Evolutionary conservation across 495 filamentous ascomycete genomes (phyloP).

Genomic region (Aspergillus sclerotioniger): DNA sequence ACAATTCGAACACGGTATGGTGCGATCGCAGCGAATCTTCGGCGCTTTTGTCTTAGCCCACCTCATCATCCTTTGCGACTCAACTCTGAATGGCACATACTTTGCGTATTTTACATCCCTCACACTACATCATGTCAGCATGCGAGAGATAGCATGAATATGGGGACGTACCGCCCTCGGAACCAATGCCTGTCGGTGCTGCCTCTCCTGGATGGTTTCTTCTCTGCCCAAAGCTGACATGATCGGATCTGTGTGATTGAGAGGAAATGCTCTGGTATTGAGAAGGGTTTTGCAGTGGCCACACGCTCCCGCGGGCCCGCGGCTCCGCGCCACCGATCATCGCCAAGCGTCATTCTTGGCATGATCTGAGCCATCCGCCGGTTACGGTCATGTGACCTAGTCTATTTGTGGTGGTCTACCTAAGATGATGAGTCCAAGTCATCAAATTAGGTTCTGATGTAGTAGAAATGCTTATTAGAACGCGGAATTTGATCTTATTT

Average conservation of each 20-base stretch:
- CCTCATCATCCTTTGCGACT: not conserved
- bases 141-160: not conserved
- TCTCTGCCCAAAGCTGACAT: not conserved
- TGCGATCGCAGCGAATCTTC: slow-evolving; percentile 13
- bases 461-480: too few relatives aligned
- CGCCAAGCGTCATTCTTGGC: too few relatives aligned
- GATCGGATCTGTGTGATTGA: not conserved
- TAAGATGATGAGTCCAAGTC: too few relatives aligned
- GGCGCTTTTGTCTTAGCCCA: not conserved
- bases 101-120: slow-evolving; percentile 13
- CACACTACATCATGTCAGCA: slow-evolving; percentile 3
- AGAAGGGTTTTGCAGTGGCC: too few relatives aligned
- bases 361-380: too few relatives aligned
- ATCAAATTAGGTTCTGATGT: too few relatives aligned
- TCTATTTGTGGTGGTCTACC: too few relatives aligned
- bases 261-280: not conserved
- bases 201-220: slow-evolving; percentile 12
- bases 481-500: too few relatives aligned
- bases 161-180: slow-evolving; percentile 6
- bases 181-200: not conserved
- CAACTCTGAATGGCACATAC: not conserved
- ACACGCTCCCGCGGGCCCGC: not conserved
- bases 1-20: slow-evolving; percentile 10
- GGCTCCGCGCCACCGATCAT: too few relatives aligned
- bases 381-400: too few relatives aligned